Evolutionary conservation across 345 rosid species (phyloP), one percentile per base, ranked within the genome.

Genomic region (Lumnitzera littorea): DNA sequence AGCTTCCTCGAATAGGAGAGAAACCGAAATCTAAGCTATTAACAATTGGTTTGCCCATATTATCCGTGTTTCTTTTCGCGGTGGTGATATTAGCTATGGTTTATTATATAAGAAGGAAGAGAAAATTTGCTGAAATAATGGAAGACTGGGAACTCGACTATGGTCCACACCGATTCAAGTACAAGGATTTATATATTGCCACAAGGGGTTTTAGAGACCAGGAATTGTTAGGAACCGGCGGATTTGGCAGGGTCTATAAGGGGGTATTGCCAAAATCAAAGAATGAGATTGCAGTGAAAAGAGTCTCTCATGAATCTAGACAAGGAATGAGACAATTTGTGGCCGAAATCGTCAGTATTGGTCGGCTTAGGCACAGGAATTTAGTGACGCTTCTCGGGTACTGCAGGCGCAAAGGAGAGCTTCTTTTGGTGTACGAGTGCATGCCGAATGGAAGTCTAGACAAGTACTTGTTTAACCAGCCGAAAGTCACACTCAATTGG

Each of bases 71-170:
- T 58, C 53, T 72, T 58, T 50, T 77, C 10, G 57, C 80, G 27
- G 62, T 58, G 0, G 51, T 55, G 0, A 56, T 79, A 49, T 74
- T 27, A 2, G 67, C 63, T 51, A 9, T 56, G 0, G 63, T 63
- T 13, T 82, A 57, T 58, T 12, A 57, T 10, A 65, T 76, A 5
- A 70, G 70, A 51, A 76, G 85, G 81, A 79, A 29, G 62, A 80
- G 47, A 46, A 90, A 83, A 55, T 87, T 76, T 27, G 83, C 88
- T 0, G 97, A 90, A 48, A 82, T 61, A 61, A 72, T 83, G 4
- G 95, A 87, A 20, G 90, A 84, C 24, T 85, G 96, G 96, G 96
- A 90, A 58, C 70, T 63, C 5, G 86, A 80, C 13, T 78, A 56
- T 1, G 67, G 91, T 1, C 78, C 90, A 15, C 90, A 82, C 12